phyloP scores from a whole-genome alignment of 2,329 filamentous ascomycete genomes.

The Fusarium neocosmosporiellum region DNA sequence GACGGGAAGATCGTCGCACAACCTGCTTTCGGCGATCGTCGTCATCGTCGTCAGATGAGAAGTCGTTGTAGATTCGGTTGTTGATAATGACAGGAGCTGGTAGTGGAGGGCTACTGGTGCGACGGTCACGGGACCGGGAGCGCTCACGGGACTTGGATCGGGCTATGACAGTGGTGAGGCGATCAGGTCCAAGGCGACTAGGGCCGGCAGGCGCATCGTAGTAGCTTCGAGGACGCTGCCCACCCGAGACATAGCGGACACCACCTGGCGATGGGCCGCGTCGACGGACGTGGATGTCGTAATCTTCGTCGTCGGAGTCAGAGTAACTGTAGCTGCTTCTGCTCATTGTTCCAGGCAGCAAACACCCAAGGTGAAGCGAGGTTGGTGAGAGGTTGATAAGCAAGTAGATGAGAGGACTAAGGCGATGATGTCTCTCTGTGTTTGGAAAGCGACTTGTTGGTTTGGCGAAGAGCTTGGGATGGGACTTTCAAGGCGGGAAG shows the following conservation, averaged over 20 bases:
- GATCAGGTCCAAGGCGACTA: conserved; percentile 58
- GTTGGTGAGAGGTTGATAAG: not conserved
- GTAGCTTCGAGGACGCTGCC: conserved; percentile 51
- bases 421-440: not conserved
- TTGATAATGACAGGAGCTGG: conserved; percentile 65
- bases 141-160: conserved; percentile 53
- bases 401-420: not conserved
- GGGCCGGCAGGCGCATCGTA: conserved; percentile 56
- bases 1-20: conserved; percentile 39
- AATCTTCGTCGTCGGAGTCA: conserved; percentile 61
- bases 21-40: conserved; percentile 46
- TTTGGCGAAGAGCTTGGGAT: not conserved
- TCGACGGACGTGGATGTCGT: conserved; percentile 62
- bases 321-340: conserved; percentile 57
- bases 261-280: conserved; percentile 54
- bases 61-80: conserved; percentile 64
- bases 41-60: conserved; percentile 55
- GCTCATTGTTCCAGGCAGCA: conserved; percentile 41
- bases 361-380: not conserved
- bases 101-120: conserved; percentile 55
- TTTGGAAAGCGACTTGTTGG: not conserved
- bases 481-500: not conserved
- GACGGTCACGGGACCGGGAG: conserved; percentile 61
- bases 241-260: conserved; percentile 60
- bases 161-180: conserved; percentile 57